Percentiles rank a stretch among this genome's conserved stretches.
These are phyloP conservation scores for Hymenoscyphus occultus DNA, from an alignment of 2,329 filamentous ascomycete species.

Conservation along the genomic window DNA sequence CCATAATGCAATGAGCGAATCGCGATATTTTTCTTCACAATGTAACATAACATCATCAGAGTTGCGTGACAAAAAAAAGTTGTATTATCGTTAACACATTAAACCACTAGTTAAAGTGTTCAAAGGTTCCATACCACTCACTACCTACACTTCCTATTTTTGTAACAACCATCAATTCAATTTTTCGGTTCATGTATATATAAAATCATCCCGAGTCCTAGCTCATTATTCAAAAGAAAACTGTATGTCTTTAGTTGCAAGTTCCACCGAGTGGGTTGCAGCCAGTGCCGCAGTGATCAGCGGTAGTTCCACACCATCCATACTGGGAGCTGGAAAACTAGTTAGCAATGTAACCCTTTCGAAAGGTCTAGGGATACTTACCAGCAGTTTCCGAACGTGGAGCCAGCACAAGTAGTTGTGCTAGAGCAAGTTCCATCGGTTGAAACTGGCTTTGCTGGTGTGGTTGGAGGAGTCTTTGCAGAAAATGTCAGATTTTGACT, in stretches of 20 bases:
- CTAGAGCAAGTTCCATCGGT: slow-evolving; percentile 23
- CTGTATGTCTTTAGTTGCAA: not conserved
- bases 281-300: slow-evolving; percentile 33
- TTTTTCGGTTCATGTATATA: not conserved
- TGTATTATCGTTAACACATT: slow-evolving; percentile 3
- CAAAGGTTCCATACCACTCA: not conserved
- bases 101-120: slow-evolving; percentile 1
- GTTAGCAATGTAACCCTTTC: not conserved
- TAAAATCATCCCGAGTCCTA: not conserved
- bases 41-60: too few relatives aligned
- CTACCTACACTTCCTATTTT: not conserved
- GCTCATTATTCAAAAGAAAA: not conserved
- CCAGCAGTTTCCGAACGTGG: slow-evolving; percentile 30
- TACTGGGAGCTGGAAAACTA: not conserved
- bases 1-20: too few relatives aligned
- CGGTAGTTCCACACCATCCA: slow-evolving; percentile 27
- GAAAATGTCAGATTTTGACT: not conserved
- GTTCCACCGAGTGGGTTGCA: slow-evolving; percentile 19
- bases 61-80: not conserved
- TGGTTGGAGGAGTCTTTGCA: not conserved
- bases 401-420: slow-evolving; percentile 25
- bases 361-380: not conserved
- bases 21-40: too few relatives aligned
- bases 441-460: slow-evolving; percentile 11
- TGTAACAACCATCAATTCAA: not conserved